Base-by-base conservation (phyloP, 2,329 filamentous ascomycete species). In the Calcarisporium arbuscula region DNA sequence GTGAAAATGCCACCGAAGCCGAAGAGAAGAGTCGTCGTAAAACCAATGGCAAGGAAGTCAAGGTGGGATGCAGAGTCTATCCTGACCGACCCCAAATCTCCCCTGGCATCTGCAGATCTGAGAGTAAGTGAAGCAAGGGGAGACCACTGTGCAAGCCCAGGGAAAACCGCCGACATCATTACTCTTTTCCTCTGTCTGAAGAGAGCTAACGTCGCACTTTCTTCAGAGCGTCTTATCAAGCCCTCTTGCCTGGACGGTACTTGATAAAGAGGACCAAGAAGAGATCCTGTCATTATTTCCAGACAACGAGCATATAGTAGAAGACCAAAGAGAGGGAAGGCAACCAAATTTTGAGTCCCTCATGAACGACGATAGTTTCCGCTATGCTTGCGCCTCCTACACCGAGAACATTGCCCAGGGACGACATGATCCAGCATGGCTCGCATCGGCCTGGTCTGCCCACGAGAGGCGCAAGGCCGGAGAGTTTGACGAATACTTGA, bases 361-460 rank as follows among this genome's bases (percentile, higher is more conserved):
- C 9, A 58, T 60, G 39, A 70, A 65, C 43, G 66, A 66, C 46
- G 58, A 68, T 43, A 61, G 60, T 42, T 70, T 71, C 46, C 65
- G 68, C 9, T 53, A 66, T 30, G 65, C 68, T 46, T 62, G 65
- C 33, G 58, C 63, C 1, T 57, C 57, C 4, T 71, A 70, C 47
- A 61, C 60, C 19, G 62, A 67, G 21, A 59, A 70, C 41, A 52
- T 77, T 14, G 42, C 50, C 5, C 52, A 57, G 22, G 73, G 73
- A 4, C 63, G 61, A 21, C 68, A 75, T 38, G 70, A 76, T 42
- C 60, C 63, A 2, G 60, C 62, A 11, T 77, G 73, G 73, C 61
- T 78, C 7, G 54, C 49, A 12, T 58, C 68, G 36, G 73, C 74
- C 1, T 74, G 67, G 59, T 50, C 50, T 5, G 73, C 74, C 1